phyloP scores from a whole-genome alignment of 495 filamentous ascomycete genomes.

The Tuber microsphaerosporum region DNA sequence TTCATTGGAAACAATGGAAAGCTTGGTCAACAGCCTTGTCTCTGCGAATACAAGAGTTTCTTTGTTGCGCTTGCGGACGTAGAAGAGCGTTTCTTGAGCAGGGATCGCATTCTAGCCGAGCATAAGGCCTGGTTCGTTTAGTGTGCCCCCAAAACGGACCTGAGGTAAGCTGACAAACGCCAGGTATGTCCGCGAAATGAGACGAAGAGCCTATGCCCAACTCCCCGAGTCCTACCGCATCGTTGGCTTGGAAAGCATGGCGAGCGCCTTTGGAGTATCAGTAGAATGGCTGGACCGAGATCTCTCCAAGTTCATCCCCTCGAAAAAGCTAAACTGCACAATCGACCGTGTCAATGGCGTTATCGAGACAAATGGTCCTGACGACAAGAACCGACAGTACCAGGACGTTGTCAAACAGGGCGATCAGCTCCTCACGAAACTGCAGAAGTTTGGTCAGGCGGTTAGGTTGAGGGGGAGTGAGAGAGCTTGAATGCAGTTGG shows the following conservation, averaged over 20 bases:
- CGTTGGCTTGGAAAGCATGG: slow-evolving; percentile 93
- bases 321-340: slow-evolving; percentile 84
- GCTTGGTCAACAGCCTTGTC: slow-evolving; percentile 87
- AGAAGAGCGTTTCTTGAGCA: slow-evolving; percentile 85
- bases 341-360: slow-evolving; percentile 96
- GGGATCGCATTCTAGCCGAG: slow-evolving; percentile 89
- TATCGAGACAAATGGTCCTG: slow-evolving; percentile 94
- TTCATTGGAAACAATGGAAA: slow-evolving; percentile 76
- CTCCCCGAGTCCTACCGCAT: slow-evolving; percentile 95
- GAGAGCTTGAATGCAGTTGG: slow-evolving; percentile 51
- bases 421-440: slow-evolving; percentile 92
- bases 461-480: slow-evolving; percentile 91
- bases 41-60: slow-evolving; percentile 84
- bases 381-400: slow-evolving; percentile 99
- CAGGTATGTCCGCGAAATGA: slow-evolving; percentile 83
- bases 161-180: slow-evolving; percentile 15
- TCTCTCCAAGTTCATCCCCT: slow-evolving; percentile 93
- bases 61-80: slow-evolving; percentile 85
- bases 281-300: slow-evolving; percentile 94
- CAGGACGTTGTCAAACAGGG: slow-evolving; percentile 94
- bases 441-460: slow-evolving; percentile 97
- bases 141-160: neutral
- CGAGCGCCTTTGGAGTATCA: slow-evolving; percentile 86
- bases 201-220: slow-evolving; percentile 88
- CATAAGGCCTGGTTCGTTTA: slow-evolving; percentile 70